Evolutionary conservation across 2,329 filamentous ascomycete species (phyloP).

Genomic region (Pezizomycotina sp.): DNA sequence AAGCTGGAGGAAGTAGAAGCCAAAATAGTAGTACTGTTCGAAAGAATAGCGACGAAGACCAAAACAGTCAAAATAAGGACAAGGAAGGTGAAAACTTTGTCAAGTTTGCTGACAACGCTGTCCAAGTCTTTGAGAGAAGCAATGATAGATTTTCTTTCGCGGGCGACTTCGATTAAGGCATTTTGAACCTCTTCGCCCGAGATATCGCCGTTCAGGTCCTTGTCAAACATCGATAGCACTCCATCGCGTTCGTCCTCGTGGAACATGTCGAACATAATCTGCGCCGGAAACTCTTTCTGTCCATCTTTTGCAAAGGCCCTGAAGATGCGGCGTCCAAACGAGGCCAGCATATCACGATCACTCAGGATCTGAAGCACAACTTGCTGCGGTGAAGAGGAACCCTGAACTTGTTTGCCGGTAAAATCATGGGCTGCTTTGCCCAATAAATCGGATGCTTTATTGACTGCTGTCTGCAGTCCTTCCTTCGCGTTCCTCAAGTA

Average conservation of each 20-base stretch:
- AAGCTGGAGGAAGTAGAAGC: slow-evolving; percentile 74
- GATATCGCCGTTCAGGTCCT: slow-evolving; percentile 90
- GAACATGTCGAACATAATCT: slow-evolving; percentile 66
- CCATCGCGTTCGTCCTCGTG: slow-evolving; percentile 73
- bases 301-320: slow-evolving; percentile 64
- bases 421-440: slow-evolving; percentile 81
- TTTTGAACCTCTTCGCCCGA: slow-evolving; percentile 88
- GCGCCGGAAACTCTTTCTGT: slow-evolving; percentile 58
- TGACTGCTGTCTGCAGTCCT: slow-evolving; percentile 58
- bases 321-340: slow-evolving; percentile 68
- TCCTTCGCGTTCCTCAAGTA: slow-evolving; percentile 52
- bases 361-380: slow-evolving; percentile 44
- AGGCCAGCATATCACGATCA: background rate
- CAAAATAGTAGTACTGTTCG: slow-evolving; percentile 78
- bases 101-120: slow-evolving; percentile 78
- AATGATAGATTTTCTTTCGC: slow-evolving; percentile 88
- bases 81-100: slow-evolving; percentile 76
- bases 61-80: slow-evolving; percentile 65
- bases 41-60: slow-evolving; percentile 78
- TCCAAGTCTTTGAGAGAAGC: slow-evolving; percentile 90
- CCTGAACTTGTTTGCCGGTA: slow-evolving; percentile 53
- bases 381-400: slow-evolving; percentile 63
- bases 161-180: slow-evolving; percentile 82
- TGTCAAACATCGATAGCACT: slow-evolving; percentile 85
- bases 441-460: slow-evolving; percentile 69